A percentile compares a stretch with the other conserved stretches of the same genome.
These are phyloP conservation scores for Solanum dulcamara DNA, from an alignment of 257 asterid genomes.

Conservation along the genomic window DNA sequence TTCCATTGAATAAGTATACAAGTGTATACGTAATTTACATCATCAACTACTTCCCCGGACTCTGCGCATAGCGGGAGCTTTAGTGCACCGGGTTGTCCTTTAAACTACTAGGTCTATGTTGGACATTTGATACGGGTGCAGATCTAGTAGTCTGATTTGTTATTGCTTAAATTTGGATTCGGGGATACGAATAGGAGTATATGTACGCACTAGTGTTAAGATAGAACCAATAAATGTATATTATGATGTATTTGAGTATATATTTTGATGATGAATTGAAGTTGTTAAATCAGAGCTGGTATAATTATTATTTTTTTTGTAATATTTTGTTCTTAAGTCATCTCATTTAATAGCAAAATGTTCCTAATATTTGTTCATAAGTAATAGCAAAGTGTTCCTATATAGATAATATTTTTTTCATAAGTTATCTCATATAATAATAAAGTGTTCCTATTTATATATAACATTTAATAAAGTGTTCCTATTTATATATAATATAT, in stretches of 20 bases:
- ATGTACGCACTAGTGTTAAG: background rate
- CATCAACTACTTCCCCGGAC: too few relatives aligned
- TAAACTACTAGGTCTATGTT: background rate
- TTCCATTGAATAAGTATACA: conserved; percentile 6
- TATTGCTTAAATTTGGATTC: background rate
- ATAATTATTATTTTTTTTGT: background rate
- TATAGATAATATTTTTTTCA: background rate
- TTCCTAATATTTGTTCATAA: background rate
- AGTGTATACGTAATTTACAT: background rate
- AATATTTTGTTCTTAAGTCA: background rate
- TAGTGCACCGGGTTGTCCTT: too few relatives aligned
- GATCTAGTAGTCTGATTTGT: background rate
- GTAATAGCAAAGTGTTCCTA: background rate
- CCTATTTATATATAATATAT: background rate
- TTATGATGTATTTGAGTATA: background rate
- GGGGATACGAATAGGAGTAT: background rate
- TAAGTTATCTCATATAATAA: background rate
- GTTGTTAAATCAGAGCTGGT: background rate
- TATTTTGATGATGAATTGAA: background rate
- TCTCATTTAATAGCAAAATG: background rate
- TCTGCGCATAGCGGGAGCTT: too few relatives aligned
- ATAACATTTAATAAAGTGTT: background rate
- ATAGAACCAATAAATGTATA: background rate
- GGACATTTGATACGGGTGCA: background rate
- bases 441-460: background rate